Evolutionary conservation across 176 grass and related monocot species (phyloP), one percentile per base, ranked within the genome.

Genomic region (Eragrostis curvula): DNA sequence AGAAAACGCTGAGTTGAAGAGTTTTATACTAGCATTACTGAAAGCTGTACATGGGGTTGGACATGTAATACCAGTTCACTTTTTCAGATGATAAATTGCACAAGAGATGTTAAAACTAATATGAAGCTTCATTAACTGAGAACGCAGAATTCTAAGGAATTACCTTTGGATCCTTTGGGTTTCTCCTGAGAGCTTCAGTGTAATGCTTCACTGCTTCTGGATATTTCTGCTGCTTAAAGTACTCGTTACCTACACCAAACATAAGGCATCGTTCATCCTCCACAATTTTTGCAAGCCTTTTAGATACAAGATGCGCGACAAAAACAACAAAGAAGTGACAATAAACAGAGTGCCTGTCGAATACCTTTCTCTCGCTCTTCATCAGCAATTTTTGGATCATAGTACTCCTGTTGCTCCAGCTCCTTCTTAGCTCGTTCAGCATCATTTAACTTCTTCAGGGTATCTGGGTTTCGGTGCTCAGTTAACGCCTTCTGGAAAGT

Each of bases 301-400:
- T 39, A 32, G 71, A 15, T 52, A 20, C 57, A 49, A 63, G 52
- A 23, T 16, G 25, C 45, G 13, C 23, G 44, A 65, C 60, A 79
- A 2, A 44, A 89, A 27, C 49, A 88, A 42, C 74, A 41, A 73
- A 41, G 8, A 70, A 75, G 57, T 68, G 80, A 56, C n/a, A 42
- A 36, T 18, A 77, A 30, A 25, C 2, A 32, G 13, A 52, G 67
- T 69, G 29, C 42, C 32, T 25, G 29, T n/a, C 3, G 12, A 36
- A 39, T 77, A 99, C 96, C 96, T 96, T 99, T 99, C 77, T 99
- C 96, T 71, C 96, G 77, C 42, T 99, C 96, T 73, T 99, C 93
- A 7, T 96, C 93, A 66, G 96, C 96, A 55, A 96, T 64, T 71
- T 85, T 85, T 9, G 96, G 91, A 76, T 99, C 89, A 80, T 91